Evolutionary conservation across 768 basidiomycete species (phyloP), one percentile per base, ranked within the genome.

Genomic region (Russula brevipes): DNA sequence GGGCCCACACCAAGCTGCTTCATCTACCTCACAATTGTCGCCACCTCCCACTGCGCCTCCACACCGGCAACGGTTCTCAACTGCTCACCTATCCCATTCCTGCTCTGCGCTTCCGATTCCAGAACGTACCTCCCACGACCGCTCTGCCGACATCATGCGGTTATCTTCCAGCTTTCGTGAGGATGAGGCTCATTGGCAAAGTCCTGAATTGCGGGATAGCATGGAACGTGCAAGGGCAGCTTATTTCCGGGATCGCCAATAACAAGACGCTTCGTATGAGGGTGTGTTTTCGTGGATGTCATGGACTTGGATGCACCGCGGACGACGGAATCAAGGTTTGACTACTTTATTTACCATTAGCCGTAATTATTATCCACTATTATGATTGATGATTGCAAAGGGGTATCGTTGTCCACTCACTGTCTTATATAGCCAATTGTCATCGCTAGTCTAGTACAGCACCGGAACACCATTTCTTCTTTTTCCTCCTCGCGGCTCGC

Each of bases 181-280:
- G 66, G 83, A 84, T 54, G 75, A 78, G 49, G 69, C 68, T 36
- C 65, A 76, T 9, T 87, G 83, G 80, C 77, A 82, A 72, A 89
- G 86, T 70, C 79, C 83, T 1, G 85, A 87, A 75, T 70, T 91
- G 44, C 79, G 81, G 60, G 85, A 87, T 74, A 81, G 80, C 33
- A 91, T 91, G 89, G 84, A 84, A 73, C 76, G 78, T 8, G 89
- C 89, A 9, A 76, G 89, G 36, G 81, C 80, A 47, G 54, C 56
- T n/a, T 72, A 72, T 63, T 46, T 65, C 44, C 65, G 53, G 31
- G 55, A 57, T 19, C 50, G 59, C 9, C 60, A 55, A 68, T 67
- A 56, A 66, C 38, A 33, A 19, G 16, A 42, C n/a, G 5, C 17
- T 61, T 46, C 5, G 38, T 19, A 5, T 35, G 39, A 12, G 54